Evolutionary conservation across 2,329 filamentous ascomycete species (phyloP).

Genomic region (Hypoxylon rubiginosum): DNA sequence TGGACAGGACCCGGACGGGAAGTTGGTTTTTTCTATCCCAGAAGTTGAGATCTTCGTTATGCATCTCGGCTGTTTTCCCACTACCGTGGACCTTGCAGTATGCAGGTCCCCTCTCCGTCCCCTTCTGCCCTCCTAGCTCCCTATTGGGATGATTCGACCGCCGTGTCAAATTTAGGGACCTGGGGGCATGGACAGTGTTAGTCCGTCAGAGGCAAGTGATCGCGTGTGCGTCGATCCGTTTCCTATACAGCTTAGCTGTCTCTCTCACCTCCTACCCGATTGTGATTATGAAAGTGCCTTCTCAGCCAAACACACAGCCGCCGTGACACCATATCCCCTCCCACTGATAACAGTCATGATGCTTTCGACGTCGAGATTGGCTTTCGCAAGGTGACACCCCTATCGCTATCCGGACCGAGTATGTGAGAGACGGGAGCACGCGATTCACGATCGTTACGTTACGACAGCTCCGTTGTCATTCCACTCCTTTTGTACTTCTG

Average conservation of each 20-base stretch:
- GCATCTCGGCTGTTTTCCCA: conserved; percentile 21
- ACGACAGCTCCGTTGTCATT: conserved; percentile 36
- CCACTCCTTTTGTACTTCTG: conserved; percentile 30
- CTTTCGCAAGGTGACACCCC: conserved; percentile 30
- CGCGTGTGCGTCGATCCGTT: conserved; percentile 37
- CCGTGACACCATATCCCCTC: conserved; percentile 27
- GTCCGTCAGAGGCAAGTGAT: conserved; percentile 31
- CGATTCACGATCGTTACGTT: conserved; percentile 40
- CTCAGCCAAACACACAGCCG: conserved; percentile 25
- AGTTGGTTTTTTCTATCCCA: conserved; percentile 32
- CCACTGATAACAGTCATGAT: conserved; percentile 27
- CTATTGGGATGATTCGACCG: conserved; percentile 26
- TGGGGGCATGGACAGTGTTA: conserved; percentile 31
- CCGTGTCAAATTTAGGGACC: conserved; percentile 22
- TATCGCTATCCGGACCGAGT: conserved; percentile 28
- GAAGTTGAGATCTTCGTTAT: conserved; percentile 40
- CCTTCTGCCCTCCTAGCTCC: not conserved
- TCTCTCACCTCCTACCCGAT: conserved; percentile 20
- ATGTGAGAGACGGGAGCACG: conserved; percentile 36
- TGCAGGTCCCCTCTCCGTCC: conserved; percentile 5
- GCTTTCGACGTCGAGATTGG: conserved; percentile 35
- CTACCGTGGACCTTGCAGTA: conserved; percentile 28
- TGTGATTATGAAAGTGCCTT: conserved; percentile 24
- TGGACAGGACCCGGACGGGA: conserved; percentile 13
- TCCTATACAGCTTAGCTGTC: conserved; percentile 24